Conservation (phyloP, 768 basidiomycete genomes). For the Postia placenta region DNA sequence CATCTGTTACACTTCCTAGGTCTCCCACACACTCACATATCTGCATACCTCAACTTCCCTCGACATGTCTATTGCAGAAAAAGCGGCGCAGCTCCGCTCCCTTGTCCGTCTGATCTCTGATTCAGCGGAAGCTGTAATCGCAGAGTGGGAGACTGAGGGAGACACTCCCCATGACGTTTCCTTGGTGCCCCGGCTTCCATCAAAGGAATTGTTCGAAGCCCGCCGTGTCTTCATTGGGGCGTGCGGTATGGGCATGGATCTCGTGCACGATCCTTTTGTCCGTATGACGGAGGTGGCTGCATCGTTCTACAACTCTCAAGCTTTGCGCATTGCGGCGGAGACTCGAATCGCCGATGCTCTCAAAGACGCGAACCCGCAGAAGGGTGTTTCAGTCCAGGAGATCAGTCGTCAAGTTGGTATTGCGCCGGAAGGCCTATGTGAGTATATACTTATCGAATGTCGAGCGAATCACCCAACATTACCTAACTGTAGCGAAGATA, state of each 20-base stretch:
- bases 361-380: neutral
- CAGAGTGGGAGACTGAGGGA: constrained; percentile 6
- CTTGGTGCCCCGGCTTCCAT: neutral
- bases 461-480: too few species aligned
- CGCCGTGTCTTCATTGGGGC: constrained; percentile 3
- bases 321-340: constrained; percentile 6
- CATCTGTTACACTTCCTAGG: too few species aligned
- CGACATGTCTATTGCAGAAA: constrained; percentile 1
- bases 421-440: neutral
- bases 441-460: neutral
- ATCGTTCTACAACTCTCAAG: neutral
- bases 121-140: constrained; percentile 6
- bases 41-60: too few species aligned
- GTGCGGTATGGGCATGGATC: constrained; percentile 4
- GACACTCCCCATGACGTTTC: neutral
- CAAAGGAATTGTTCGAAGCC: constrained; percentile 1
- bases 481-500: too few species aligned
- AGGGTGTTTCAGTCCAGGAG: neutral
- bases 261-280: constrained; percentile 2
- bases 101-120: constrained; percentile 3
- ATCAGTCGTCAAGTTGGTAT: neutral
- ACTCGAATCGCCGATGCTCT: constrained; percentile 6
- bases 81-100: constrained; percentile 1
- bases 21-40: too few species aligned
- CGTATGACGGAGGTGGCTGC: constrained; percentile 4